A percentile compares a stretch with the other conserved stretches of the same genome.
Evolutionary conservation across 345 rosid genomes (phyloP).

Genomic region (Citrus glauca): DNA sequence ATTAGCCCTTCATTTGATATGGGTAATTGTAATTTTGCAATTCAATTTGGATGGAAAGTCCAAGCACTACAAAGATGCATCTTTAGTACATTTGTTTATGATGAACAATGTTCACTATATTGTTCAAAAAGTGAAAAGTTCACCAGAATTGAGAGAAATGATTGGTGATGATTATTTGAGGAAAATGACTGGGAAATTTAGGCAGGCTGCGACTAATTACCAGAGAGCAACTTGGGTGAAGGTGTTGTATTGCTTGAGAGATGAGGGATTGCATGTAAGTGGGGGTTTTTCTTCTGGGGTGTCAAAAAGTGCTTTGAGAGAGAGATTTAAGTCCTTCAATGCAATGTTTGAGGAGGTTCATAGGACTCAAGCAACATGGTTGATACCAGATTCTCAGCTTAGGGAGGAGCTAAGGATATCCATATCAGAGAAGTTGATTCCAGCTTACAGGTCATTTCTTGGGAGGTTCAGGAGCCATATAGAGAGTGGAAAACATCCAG

Average conservation of each 20-base stretch:
- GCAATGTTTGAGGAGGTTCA: slow-evolving; percentile 92
- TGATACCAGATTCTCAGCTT: slow-evolving; percentile 75
- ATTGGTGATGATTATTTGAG: slow-evolving; percentile 79
- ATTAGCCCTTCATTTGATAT: slow-evolving; percentile 75
- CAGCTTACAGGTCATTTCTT: slow-evolving; percentile 90
- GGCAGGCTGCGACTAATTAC: slow-evolving; percentile 75
- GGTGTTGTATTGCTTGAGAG: slow-evolving; percentile 74
- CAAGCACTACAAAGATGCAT: slow-evolving; percentile 68
- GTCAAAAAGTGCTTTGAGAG: slow-evolving; percentile 71
- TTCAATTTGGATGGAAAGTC: slow-evolving; percentile 86
- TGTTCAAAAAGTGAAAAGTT: slow-evolving; percentile 79
- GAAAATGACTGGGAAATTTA: slow-evolving; percentile 67
- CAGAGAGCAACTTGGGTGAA: slow-evolving; percentile 89
- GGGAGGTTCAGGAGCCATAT: slow-evolving; percentile 90
- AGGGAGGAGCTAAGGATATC: slow-evolving; percentile 91
- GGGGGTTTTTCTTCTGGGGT: slow-evolving; percentile 91
- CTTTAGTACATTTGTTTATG: slow-evolving; percentile 71
- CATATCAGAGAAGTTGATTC: slow-evolving; percentile 72
- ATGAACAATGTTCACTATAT: slow-evolving; percentile 95
- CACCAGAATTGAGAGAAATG: slow-evolving; percentile 82
- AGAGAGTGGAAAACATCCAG: slow-evolving; percentile 94
- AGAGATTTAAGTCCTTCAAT: slow-evolving; percentile 89
- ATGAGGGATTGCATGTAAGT: slow-evolving; percentile 84
- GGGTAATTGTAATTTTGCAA: slow-evolving; percentile 82
- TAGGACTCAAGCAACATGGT: slow-evolving; percentile 76